phyloP scores from a whole-genome alignment of 2,329 filamentous ascomycete genomes.

The Paracorniculantispora psalliotae region DNA sequence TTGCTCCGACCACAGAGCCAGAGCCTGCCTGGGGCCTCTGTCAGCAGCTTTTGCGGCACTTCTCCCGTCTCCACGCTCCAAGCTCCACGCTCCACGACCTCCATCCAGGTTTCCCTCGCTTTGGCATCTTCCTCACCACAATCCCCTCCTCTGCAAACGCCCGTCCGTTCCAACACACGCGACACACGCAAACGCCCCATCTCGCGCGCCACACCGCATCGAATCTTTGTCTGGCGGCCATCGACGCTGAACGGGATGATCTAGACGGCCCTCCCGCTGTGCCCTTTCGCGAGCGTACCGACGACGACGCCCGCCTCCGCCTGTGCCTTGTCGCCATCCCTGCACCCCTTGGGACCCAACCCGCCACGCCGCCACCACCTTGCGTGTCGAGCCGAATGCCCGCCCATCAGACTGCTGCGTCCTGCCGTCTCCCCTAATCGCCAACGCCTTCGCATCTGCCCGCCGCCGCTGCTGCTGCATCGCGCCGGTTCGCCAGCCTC shows the following conservation, averaged over 20 bases:
- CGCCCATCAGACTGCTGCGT: slow-evolving; percentile 3
- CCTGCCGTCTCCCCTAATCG: neutral
- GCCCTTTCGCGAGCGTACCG: neutral
- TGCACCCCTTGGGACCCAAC: slow-evolving; percentile 10
- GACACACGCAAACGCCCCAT: slow-evolving; percentile 4
- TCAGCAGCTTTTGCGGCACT: neutral
- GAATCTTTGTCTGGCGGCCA: neutral
- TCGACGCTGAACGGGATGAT: slow-evolving; percentile 9
- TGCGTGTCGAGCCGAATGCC: slow-evolving; percentile 9
- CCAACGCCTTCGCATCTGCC: neutral
- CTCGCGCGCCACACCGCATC: slow-evolving; percentile 1
- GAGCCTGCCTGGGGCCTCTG: too few relatives aligned
- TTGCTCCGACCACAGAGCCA: too few relatives aligned
- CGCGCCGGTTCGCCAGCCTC: neutral
- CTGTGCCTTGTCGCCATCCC: slow-evolving; percentile 4
- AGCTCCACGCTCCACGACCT: slow-evolving; percentile 12
- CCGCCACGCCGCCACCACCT: neutral
- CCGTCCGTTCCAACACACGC: slow-evolving; percentile 12
- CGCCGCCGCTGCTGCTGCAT: neutral
- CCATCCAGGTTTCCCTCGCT: slow-evolving; percentile 20
- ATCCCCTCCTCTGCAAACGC: neutral
- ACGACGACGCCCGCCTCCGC: neutral
- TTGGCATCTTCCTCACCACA: slow-evolving; percentile 3
- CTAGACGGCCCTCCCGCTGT: slow-evolving; percentile 8
- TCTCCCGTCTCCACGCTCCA: slow-evolving; percentile 16